Evolutionary conservation across 1,284 basidiomycete species (phyloP).

Genomic region (Lentinus polychrous): DNA sequence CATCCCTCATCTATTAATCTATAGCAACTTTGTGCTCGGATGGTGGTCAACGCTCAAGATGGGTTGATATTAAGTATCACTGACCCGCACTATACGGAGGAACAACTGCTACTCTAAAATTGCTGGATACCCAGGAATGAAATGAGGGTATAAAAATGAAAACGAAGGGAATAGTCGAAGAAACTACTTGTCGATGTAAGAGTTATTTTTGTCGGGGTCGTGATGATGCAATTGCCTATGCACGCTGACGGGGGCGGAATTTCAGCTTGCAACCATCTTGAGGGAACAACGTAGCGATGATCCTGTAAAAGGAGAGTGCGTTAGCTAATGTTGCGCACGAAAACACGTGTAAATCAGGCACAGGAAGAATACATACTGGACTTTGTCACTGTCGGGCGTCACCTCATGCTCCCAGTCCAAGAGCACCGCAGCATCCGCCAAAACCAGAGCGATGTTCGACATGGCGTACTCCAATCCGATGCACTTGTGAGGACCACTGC

Average conservation of each 20-base stretch:
- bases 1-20: too few relatives aligned
- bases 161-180: neutral
- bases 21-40: too few relatives aligned
- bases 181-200: neutral
- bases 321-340: slow-evolving; percentile 9
- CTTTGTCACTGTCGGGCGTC: slow-evolving; percentile 76
- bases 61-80: neutral
- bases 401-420: slow-evolving; percentile 88
- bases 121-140: neutral
- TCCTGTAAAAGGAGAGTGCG: slow-evolving; percentile 37
- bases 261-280: slow-evolving; percentile 86
- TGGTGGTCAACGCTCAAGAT: neutral
- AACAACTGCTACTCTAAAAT: neutral
- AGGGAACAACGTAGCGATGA: slow-evolving; percentile 93
- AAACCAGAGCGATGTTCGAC: slow-evolving; percentile 85
- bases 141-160: slow-evolving; percentile 2
- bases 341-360: neutral
- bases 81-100: neutral
- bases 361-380: slow-evolving; percentile 55
- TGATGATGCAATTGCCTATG: slow-evolving; percentile 6
- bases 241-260: slow-evolving; percentile 49
- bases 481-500: slow-evolving; percentile 89
- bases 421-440: slow-evolving; percentile 78
- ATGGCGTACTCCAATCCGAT: slow-evolving; percentile 91
- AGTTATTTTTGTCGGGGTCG: neutral